These are phyloP conservation scores for Xylariaceae sp. DNA, from an alignment of 2,329 filamentous ascomycete genomes.

Conservation along the genomic window DNA sequence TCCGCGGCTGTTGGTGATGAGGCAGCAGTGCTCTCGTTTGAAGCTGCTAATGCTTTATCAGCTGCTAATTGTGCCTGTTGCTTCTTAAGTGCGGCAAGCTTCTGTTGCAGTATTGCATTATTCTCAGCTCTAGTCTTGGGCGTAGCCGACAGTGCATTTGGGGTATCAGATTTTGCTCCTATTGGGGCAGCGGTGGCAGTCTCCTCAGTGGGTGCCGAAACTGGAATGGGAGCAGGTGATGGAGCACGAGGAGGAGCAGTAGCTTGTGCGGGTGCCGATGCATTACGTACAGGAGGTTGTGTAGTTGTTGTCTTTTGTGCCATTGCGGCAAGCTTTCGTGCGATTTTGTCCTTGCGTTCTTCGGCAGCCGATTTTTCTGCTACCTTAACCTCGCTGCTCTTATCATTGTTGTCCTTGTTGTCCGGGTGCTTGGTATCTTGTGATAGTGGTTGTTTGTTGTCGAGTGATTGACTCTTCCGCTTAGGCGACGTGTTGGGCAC, in stretches of 20 bases:
- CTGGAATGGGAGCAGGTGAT: neutral
- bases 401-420: constrained; percentile 11
- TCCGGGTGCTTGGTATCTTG: constrained; percentile 3
- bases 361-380: constrained; percentile 40
- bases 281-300: constrained; percentile 27
- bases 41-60: constrained; percentile 31
- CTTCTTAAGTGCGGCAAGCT: constrained; percentile 76
- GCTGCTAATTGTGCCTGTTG: constrained; percentile 40
- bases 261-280: constrained; percentile 6
- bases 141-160: constrained; percentile 42
- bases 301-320: constrained; percentile 37
- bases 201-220: constrained; percentile 4
- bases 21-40: constrained; percentile 21
- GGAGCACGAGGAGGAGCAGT: constrained; percentile 9
- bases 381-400: constrained; percentile 22
- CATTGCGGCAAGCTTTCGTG: constrained; percentile 43
- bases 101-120: constrained; percentile 74
- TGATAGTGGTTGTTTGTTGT: constrained; percentile 13
- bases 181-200: neutral
- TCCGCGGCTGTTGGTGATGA: constrained; percentile 15
- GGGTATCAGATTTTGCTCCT: constrained; percentile 11
- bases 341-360: constrained; percentile 45
- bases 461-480: constrained; percentile 9
- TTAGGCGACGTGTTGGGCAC: constrained; percentile 13
- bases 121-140: constrained; percentile 66